Evolutionary conservation across 768 basidiomycete species (phyloP).

Genomic region (Tylopilus subfusipes): DNA sequence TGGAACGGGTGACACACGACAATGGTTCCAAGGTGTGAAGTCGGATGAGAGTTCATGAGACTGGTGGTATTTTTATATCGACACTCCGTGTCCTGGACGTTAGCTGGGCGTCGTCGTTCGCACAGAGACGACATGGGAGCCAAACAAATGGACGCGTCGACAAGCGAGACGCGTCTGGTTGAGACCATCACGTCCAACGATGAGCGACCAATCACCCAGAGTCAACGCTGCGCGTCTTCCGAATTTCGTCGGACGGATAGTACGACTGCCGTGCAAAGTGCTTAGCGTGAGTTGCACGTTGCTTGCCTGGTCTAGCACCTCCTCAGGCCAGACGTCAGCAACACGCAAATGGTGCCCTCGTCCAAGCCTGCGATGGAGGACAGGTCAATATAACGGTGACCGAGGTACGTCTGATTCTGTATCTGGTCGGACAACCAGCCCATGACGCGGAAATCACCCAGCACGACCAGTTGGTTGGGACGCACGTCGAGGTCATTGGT

Average conservation of each 20-base stretch:
- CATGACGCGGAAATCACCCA: constrained; percentile 15
- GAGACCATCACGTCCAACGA: constrained; percentile 6
- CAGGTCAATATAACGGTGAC: constrained; percentile 49
- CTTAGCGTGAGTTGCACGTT: constrained; percentile 41
- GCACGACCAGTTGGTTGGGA: constrained; percentile 46
- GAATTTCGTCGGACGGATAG: constrained; percentile 49
- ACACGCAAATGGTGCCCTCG: constrained; percentile 46
- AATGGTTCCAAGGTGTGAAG: no score
- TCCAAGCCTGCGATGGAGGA: constrained; percentile 66
- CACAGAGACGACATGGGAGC: not conserved
- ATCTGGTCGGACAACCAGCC: not conserved
- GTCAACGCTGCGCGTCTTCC: constrained; percentile 61
- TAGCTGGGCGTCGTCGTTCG: not conserved
- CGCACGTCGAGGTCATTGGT: constrained; percentile 68
- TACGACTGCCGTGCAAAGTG: constrained; percentile 61
- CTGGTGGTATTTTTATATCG: no score
- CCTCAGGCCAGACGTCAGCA: constrained; percentile 21
- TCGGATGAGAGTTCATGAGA: no score
- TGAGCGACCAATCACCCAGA: constrained; percentile 41
- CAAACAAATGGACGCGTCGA: constrained; percentile 15
- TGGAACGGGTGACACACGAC: no score
- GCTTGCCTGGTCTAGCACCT: not conserved
- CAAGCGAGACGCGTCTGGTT: constrained; percentile 5
- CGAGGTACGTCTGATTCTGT: constrained; percentile 32
- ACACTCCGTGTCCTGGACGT: no score